phyloP scores from a whole-genome alignment of 2,329 filamentous ascomycete species.

The Simplicillium sp. region DNA sequence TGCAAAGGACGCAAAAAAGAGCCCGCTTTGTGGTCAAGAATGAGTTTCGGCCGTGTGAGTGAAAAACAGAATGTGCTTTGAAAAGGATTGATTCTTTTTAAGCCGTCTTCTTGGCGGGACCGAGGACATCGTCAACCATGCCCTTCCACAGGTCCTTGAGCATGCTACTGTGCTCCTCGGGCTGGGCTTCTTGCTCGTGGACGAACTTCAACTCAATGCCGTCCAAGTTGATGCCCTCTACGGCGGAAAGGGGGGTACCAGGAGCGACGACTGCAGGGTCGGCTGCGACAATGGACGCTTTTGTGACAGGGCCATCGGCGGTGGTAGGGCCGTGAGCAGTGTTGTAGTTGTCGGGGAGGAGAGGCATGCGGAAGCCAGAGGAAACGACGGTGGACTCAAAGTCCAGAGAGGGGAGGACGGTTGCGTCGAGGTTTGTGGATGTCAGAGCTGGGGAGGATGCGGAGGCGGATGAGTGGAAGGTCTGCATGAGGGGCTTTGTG shows the following conservation, averaged over 20 bases:
- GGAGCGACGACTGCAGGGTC: constrained; percentile 44
- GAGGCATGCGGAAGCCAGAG: constrained; percentile 41
- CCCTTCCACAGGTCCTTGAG: constrained; percentile 47
- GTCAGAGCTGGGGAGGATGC: constrained; percentile 28
- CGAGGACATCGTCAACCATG: constrained; percentile 39
- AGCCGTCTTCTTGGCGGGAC: constrained; percentile 3
- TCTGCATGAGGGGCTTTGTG: constrained; percentile 52
- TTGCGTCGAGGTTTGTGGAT: constrained; percentile 37
- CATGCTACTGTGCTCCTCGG: constrained; percentile 31
- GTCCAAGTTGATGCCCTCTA: constrained; percentile 49
- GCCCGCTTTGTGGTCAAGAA: too few relatives aligned
- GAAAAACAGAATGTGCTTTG: too few relatives aligned
- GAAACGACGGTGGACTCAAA: constrained; percentile 20
- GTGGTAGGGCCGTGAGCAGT: constrained; percentile 33
- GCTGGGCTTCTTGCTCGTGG: constrained; percentile 22
- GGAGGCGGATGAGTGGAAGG: constrained; percentile 42
- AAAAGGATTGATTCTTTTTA: too few relatives aligned
- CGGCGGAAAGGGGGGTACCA: constrained; percentile 41
- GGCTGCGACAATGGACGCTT: constrained; percentile 42
- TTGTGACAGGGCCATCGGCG: constrained; percentile 27
- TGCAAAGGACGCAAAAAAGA: too few relatives aligned
- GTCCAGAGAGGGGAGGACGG: constrained; percentile 39
- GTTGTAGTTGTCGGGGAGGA: constrained; percentile 50
- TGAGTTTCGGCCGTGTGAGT: too few relatives aligned
- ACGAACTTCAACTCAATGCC: constrained; percentile 45